phyloP scores from a whole-genome alignment of 169 alveolate genomes.

The Sarcocystis neurona region DNA sequence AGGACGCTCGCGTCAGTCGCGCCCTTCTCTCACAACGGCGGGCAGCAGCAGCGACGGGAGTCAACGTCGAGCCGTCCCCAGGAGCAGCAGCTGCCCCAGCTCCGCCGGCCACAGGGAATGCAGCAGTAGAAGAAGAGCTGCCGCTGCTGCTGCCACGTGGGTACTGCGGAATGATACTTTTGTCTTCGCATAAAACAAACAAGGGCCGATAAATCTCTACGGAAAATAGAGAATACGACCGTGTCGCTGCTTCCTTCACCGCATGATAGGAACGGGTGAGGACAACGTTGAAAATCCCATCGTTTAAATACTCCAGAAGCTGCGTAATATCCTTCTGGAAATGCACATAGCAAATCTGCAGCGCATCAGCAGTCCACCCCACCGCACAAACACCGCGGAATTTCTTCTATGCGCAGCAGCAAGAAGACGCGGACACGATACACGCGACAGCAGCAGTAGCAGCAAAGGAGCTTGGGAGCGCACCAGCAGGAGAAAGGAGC shows the following conservation, averaged over 20 bases:
- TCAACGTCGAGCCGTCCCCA: not conserved
- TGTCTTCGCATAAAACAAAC: conserved; percentile 74
- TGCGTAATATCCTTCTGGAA: conserved; percentile 78
- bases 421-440: not conserved
- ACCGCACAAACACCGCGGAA: not conserved
- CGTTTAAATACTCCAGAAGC: conserved; percentile 80
- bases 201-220: conserved; percentile 71
- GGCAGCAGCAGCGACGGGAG: not conserved
- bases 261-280: conserved; percentile 79
- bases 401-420: not conserved
- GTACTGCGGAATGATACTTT: conserved; percentile 66
- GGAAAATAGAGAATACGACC: conserved; percentile 69
- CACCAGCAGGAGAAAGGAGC: too few relatives aligned
- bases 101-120: not conserved
- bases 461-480: too few relatives aligned
- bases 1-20: too few relatives aligned
- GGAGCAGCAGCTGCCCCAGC: too few relatives aligned
- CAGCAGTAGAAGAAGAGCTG: not conserved
- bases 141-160: not conserved
- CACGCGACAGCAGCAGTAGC: not conserved
- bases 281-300: conserved; percentile 83
- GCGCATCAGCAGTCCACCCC: not conserved
- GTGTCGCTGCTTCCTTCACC: conserved; percentile 81
- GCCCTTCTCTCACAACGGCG: too few relatives aligned
- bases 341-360: conserved; percentile 65